phyloP scores from a whole-genome alignment of 768 basidiomycete species.

The Russula brevipes region DNA sequence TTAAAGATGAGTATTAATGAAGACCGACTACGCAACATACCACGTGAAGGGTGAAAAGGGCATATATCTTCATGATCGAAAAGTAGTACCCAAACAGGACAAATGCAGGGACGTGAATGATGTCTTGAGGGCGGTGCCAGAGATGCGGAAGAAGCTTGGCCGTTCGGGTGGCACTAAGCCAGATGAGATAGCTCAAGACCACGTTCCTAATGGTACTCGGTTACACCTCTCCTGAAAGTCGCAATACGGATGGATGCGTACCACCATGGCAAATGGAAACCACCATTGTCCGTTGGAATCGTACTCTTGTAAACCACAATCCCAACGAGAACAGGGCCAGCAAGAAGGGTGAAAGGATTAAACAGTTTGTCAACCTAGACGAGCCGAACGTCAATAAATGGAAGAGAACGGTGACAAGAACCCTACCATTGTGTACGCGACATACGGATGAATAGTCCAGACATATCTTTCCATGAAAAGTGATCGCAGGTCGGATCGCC shows the following conservation, averaged over 20 bases:
- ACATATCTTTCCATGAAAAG: conserved; percentile 84
- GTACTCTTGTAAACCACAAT: conserved; percentile 78
- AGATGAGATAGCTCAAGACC: conserved; percentile 58
- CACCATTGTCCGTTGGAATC: conserved; percentile 56
- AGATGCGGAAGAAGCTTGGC: conserved; percentile 66
- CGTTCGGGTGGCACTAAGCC: conserved; percentile 66
- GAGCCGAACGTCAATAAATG: conserved; percentile 12
- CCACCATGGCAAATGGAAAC: conserved; percentile 82
- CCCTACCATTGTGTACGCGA: conserved; percentile 76
- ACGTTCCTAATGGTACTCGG: conserved; percentile 50
- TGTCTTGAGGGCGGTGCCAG: conserved; percentile 52
- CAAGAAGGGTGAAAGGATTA: conserved; percentile 81
- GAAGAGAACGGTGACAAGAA: conserved; percentile 23
- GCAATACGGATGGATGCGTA: conserved; percentile 34
- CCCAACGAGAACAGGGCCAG: conserved; percentile 75
- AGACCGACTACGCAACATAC: conserved; percentile 34
- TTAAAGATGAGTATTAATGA: background rate
- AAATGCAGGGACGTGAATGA: conserved; percentile 57
- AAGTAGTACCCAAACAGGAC: conserved; percentile 92
- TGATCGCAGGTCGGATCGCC: conserved; percentile 84
- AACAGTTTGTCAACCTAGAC: conserved; percentile 74
- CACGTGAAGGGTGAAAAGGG: conserved; percentile 85
- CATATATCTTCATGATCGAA: conserved; percentile 91
- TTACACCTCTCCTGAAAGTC: background rate
- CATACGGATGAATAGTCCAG: conserved; percentile 84